These are phyloP conservation scores for Rutstroemia sp. DNA, from an alignment of 2,329 filamentous ascomycete genomes.

Conservation along the genomic window DNA sequence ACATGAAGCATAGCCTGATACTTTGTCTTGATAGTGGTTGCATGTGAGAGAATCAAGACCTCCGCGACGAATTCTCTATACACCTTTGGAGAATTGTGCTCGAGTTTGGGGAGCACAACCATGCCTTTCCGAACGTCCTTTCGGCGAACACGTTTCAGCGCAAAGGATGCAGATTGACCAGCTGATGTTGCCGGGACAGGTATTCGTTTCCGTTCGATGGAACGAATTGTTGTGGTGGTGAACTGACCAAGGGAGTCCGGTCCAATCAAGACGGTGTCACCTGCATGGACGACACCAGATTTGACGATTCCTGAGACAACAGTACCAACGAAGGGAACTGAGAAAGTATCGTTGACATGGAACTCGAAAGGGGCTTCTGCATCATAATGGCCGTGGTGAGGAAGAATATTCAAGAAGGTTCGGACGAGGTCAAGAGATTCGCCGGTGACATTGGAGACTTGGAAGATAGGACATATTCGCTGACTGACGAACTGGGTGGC, in stretches of 20 bases:
- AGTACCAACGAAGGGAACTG: constrained; percentile 92
- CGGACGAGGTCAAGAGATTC: constrained; percentile 84
- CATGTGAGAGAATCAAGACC: constrained; percentile 91
- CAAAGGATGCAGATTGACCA: constrained; percentile 88
- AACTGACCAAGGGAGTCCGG: constrained; percentile 90
- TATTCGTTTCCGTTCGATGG: constrained; percentile 92
- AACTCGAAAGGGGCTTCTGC: constrained; percentile 86
- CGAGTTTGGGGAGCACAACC: constrained; percentile 83
- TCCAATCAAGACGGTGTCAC: constrained; percentile 83
- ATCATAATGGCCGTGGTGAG: constrained; percentile 90
- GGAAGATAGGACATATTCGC: constrained; percentile 93
- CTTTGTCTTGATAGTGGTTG: constrained; percentile 92
- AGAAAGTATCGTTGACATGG: constrained; percentile 95
- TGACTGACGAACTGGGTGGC: constrained; percentile 93
- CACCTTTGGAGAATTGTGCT: constrained; percentile 64
- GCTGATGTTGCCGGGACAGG: constrained; percentile 80
- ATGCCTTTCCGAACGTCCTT: constrained; percentile 97
- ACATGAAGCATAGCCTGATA: constrained; percentile 99
- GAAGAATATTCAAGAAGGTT: constrained; percentile 89
- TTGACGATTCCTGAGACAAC: constrained; percentile 94
- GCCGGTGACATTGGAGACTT: constrained; percentile 96
- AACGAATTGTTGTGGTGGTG: constrained; percentile 75
- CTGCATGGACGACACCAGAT: constrained; percentile 76
- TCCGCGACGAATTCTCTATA: constrained; percentile 73
- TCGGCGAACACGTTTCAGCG: constrained; percentile 75